Base-by-base conservation (phyloP, 208 protist species). In the Trypanosoma scelopori region DNA sequence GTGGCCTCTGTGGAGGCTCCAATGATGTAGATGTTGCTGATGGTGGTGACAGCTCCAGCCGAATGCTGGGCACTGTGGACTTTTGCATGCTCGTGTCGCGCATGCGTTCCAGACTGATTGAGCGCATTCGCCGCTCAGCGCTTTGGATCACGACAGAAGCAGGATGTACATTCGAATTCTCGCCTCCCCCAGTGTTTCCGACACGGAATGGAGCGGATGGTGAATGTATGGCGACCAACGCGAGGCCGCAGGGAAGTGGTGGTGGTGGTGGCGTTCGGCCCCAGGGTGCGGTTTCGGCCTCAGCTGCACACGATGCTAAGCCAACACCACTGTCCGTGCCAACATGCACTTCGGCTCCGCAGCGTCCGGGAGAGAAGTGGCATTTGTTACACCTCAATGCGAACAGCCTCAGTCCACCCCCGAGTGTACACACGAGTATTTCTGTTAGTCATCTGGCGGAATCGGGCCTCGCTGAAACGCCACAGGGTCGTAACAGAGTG, bases 21-120 rank as follows among this genome's bases (percentile, higher is more conserved):
- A 28, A 20, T 27, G 15, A 20, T 56, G 4, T 32, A 15, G 56
- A 22, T 45, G 5, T 48, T 23, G 51, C 12, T 48, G 23, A 28
- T 42, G 27, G 61, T 13, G 67, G 65, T 9, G 41, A 41, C 5
- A 66, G 23, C 25, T 16, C 13, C 23, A 49, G 79, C 41, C 43
- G 56, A 13, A 43, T 37, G 30, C 55, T 85, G 35, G 69, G 45
- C 7, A 51, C 77, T 27, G 73, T 81, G 15, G 85, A 91, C 50
- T 88, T 91, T 30, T 91, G 85, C 45, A 70, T 91, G 22, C 52
- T 91, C 13, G 74, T 91, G 27, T 85, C 85, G 13, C 85, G 85
- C 13, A 76, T 91, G 55, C 76, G 78, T 0, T 78, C 82, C 3
- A 52, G 42, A 3, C 37, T 80, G 23, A 91, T 91, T 49, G 74